These are phyloP conservation scores for Fusarium gaditjirri DNA, from an alignment of 2,329 filamentous ascomycete genomes.

Conservation along the genomic window DNA sequence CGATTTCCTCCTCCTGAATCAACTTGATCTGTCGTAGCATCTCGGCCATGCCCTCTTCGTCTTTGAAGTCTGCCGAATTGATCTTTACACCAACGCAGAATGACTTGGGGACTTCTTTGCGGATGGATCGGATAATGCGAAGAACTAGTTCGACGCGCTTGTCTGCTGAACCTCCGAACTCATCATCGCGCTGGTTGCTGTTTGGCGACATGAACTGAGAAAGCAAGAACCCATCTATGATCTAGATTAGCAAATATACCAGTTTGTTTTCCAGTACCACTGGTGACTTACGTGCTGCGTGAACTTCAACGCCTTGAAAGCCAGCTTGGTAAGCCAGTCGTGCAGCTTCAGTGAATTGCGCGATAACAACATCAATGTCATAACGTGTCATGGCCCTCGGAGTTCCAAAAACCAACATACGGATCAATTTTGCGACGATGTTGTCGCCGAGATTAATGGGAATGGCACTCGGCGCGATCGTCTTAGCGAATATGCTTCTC, in stretches of 20 bases:
- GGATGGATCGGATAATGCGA: not conserved
- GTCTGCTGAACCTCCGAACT: not conserved
- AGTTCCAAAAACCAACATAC: not conserved
- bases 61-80: not conserved
- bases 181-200: not conserved
- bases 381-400: not conserved
- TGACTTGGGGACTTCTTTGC: not conserved
- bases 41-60: not conserved
- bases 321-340: not conserved
- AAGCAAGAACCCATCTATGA: not conserved
- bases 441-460: not conserved
- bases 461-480: not conserved
- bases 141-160: not conserved
- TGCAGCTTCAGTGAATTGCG: not conserved
- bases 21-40: not conserved
- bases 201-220: not conserved
- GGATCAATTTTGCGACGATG: not conserved
- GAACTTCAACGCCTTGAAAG: not conserved
- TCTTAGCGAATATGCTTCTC: not conserved
- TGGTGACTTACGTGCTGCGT: not conserved
- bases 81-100: not conserved
- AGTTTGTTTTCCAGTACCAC: too few species aligned
- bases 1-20: not conserved
- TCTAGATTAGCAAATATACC: not conserved
- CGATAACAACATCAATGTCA: not conserved